A percentile compares a stretch with the other conserved stretches of the same genome.
These are phyloP conservation scores for Thymus quinquecostatus DNA, from an alignment of 257 asterid genomes.

Conservation along the genomic window DNA sequence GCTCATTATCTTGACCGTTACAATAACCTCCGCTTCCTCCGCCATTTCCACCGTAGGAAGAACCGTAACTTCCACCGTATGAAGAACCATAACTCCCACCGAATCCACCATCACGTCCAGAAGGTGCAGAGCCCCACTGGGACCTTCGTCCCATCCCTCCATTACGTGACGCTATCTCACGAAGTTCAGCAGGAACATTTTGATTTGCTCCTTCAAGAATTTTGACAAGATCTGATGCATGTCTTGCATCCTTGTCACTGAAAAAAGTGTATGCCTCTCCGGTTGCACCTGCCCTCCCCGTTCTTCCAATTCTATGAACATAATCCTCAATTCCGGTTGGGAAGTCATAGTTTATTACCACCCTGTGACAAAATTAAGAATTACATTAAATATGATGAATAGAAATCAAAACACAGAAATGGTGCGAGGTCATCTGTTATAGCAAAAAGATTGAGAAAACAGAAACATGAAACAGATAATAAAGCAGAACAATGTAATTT, in stretches of 20 bases:
- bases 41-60: slow-evolving; percentile 52
- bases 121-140: slow-evolving; percentile 71
- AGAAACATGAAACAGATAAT: neutral
- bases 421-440: neutral
- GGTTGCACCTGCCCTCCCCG: slow-evolving; percentile 96
- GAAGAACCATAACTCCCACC: slow-evolving; percentile 61
- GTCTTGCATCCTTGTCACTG: slow-evolving; percentile 67
- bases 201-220: slow-evolving; percentile 90
- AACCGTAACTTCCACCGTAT: slow-evolving; percentile 40
- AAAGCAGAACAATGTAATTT: neutral
- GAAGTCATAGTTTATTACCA: slow-evolving; percentile 89
- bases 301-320: slow-evolving; percentile 95
- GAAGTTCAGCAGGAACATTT: slow-evolving; percentile 71
- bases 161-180: slow-evolving; percentile 72
- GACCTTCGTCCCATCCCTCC: slow-evolving; percentile 81
- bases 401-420: neutral
- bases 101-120: slow-evolving; percentile 64
- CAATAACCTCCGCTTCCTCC: slow-evolving; percentile 54
- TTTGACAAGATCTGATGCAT: slow-evolving; percentile 81
- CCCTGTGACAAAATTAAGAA: slow-evolving; percentile 47
- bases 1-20: slow-evolving; percentile 48
- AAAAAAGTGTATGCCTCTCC: slow-evolving; percentile 84
- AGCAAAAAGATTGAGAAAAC: slow-evolving; percentile 12
- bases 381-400: slow-evolving; percentile 22
- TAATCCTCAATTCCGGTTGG: slow-evolving; percentile 94